Evolutionary conservation across 148 eudicot species (phyloP), one percentile per base, ranked within the genome.

Genomic region (Rhododendron kiyosumense): DNA sequence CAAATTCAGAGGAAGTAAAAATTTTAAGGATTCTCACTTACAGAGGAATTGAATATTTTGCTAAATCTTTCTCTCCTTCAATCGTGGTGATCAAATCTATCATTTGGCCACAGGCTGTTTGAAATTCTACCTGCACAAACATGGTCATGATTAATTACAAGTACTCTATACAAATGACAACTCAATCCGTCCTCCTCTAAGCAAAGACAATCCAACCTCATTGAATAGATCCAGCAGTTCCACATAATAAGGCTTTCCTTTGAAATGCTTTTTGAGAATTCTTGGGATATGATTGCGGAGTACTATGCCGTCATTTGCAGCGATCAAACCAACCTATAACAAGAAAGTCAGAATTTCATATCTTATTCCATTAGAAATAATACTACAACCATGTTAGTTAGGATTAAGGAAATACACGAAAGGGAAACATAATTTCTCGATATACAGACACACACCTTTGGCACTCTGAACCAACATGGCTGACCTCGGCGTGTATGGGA

Each of bases 51-150:
- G 98, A 92, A 89, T 94, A 97, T 82, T 95, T 97, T 7, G 95
- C 91, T 51, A 97, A 90, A 87, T 95, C 98, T 89, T 95, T 94
- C 84, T 95, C 96, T 91, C 98, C 99, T 86, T 91, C 95, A 87
- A 94, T 88, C 46, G 98, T 94, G 57, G 98, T 95, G 83, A 95
- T 94, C 87, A 94, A 87, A 94, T 97, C 99, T 86, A 97, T 97
- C 99, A 97, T 94, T 88, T 97, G 98, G 86, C 99, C 99, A 59
- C 92, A 93, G 81, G 95, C 92, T 88, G 99, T 97, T 88, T 95
- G 99, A 86, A 93, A 95, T 87, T 97, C 99, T 48, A 95, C 96
- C 99, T 97, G 87, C 22, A 15, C 20, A 79, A 48, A 79, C 15
- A 81, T 54, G 26, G 83, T 81, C 67, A 52, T 30, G 67, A 54